Evolutionary conservation across 495 filamentous ascomycete species (phyloP), one percentile per base, ranked within the genome.

Genomic region (Penicillium parvum): DNA sequence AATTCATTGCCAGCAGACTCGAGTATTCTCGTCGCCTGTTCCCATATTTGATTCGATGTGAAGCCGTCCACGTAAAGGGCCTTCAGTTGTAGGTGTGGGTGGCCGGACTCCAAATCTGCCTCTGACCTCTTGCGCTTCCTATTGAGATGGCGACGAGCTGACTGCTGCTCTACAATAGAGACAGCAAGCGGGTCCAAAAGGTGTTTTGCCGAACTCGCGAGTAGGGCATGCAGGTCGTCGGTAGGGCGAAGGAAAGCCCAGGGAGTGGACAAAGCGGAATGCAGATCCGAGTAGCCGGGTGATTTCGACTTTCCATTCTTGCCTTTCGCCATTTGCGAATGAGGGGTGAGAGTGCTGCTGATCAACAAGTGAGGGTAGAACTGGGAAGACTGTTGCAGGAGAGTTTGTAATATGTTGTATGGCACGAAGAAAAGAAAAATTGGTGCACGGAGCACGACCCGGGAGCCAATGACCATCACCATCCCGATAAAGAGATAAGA

Each of bases 61-160:
- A 98, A 96, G 0, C 91, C 92, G 19, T 95, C 83, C 20, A 86
- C 71, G 61, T 97, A 83, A 15, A 98, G 64, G 62, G 85, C 84
- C 55, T 83, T 77, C 45, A 91, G 65, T 47, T 84, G 85, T 45
- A 91, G 58, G 14, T 78, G 61, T 12, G 77, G 64, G 37, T 47
- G 40, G 14, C 63, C 60, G 48, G 60, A 46, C 40, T 67, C 58
- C 40, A 63, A 51, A 12, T 70, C 61, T 22, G 43, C 56, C 17
- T 74, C 69, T 5, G 76, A 62, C 43, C 78, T 60, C 63, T 87
- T 89, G 45, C 84, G 73, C 66, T 91, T 90, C 57, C 74, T 82
- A 36, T 64, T 66, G 39, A 72, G 68, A 40, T 73, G 75, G 47
- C 78, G 71, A 49, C 78, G 71, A 41, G 71, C 50, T 32, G 74